Percentiles rank a stretch among this genome's conserved stretches.
Evolutionary conservation across 176 grass and related monocot species (phyloP).

Genomic region (Eleusine coracana): DNA sequence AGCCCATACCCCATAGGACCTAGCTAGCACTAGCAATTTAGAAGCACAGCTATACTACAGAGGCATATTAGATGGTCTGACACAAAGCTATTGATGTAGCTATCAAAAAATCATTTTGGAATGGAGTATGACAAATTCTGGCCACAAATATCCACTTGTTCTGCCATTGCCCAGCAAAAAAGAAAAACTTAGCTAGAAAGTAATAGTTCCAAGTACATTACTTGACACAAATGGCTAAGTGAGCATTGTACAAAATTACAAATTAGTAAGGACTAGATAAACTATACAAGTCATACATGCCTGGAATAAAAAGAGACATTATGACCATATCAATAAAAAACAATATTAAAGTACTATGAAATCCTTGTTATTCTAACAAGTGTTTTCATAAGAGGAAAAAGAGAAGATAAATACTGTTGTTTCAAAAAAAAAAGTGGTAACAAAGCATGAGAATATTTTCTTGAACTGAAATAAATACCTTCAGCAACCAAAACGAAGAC

Average conservation of each 20-base stretch:
- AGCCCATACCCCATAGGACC: not conserved
- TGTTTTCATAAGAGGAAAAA: not conserved
- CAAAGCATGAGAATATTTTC: not conserved
- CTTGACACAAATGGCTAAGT: not conserved
- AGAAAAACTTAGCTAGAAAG: not conserved
- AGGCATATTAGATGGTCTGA: constrained; percentile 19
- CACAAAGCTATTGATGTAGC: constrained; percentile 6
- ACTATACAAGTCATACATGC: not conserved
- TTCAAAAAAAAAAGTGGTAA: constrained; percentile 14
- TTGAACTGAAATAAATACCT: constrained; percentile 38
- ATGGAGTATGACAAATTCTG: constrained; percentile 15
- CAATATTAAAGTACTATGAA: not conserved
- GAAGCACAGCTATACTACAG: not conserved
- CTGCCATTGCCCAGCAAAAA: constrained; percentile 26
- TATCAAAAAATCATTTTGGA: constrained; percentile 7
- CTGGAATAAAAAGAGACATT: not conserved
- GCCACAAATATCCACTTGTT: constrained; percentile 14
- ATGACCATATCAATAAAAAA: constrained; percentile 4
- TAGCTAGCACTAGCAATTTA: not conserved
- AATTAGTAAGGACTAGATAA: not conserved
- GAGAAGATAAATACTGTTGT: constrained; percentile 12
- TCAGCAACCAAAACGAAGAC: constrained; percentile 35
- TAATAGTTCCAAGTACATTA: not conserved
- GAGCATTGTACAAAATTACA: not conserved
- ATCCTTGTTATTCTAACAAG: not conserved